Percentiles rank a stretch among this genome's conserved stretches.
Evolutionary conservation across 148 eudicot genomes (phyloP).

Genomic region (Cornus kousa): DNA sequence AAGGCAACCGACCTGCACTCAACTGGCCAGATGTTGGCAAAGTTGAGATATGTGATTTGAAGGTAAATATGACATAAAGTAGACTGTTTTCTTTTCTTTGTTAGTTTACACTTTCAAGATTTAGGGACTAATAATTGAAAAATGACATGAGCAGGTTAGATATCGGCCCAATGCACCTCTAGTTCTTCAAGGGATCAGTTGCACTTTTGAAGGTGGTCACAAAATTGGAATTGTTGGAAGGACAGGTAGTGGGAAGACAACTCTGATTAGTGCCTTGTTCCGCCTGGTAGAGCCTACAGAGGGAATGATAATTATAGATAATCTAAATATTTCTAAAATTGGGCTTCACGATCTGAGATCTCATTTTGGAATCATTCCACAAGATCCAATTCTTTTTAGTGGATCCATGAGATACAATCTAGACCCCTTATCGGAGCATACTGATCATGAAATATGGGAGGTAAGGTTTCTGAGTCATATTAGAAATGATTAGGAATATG

Average conservation of each 20-base stretch:
- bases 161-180: slow-evolving; percentile 44
- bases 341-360: slow-evolving; percentile 59
- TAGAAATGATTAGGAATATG: not conserved
- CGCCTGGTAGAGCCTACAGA: slow-evolving; percentile 53
- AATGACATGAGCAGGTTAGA: slow-evolving; percentile 28
- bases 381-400: slow-evolving; percentile 47
- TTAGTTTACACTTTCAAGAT: not conserved
- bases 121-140: too few relatives aligned
- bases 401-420: slow-evolving; percentile 51
- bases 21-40: slow-evolving; percentile 42
- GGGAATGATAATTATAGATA: slow-evolving; percentile 46
- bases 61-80: slow-evolving; percentile 23
- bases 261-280: slow-evolving; percentile 48
- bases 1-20: slow-evolving; percentile 29
- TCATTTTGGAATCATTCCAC: slow-evolving; percentile 51
- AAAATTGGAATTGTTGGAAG: slow-evolving; percentile 60
- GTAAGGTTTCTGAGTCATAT: slow-evolving; percentile 13
- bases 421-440: slow-evolving; percentile 47
- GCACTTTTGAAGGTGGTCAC: slow-evolving; percentile 43
- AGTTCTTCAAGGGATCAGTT: slow-evolving; percentile 46
- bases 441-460: slow-evolving; percentile 55
- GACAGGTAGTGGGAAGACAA: slow-evolving; percentile 60
- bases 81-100: not conserved
- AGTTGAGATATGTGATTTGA: slow-evolving; percentile 38
- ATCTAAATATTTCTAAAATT: slow-evolving; percentile 36